Conservation (phyloP, 306 rosid genomes). For the Leucaena leucocephala region DNA sequence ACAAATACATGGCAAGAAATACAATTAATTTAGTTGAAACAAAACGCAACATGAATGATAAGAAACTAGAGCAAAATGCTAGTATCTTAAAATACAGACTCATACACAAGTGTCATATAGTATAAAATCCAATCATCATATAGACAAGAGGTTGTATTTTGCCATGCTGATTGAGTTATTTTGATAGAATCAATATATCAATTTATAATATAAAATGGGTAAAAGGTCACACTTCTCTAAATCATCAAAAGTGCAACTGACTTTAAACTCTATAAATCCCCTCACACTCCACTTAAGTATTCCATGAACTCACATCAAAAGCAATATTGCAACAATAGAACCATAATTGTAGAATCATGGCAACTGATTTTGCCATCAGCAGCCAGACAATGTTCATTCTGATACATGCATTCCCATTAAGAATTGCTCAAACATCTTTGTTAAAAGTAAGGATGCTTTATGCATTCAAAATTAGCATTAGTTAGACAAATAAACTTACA, state of each 20-base stretch:
- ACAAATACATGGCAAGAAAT: constrained; percentile 39
- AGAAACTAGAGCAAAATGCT: constrained; percentile 19
- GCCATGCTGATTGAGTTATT: background rate
- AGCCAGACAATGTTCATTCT: background rate
- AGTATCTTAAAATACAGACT: background rate
- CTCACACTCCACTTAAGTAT: background rate
- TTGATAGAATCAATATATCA: background rate
- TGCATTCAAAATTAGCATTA: background rate
- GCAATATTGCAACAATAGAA: background rate
- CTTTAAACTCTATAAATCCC: background rate
- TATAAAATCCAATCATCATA: background rate
- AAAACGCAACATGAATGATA: constrained; percentile 29
- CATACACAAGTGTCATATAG: background rate
- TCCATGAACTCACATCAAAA: background rate
- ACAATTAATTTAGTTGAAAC: constrained; percentile 35
- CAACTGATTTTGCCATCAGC: background rate
- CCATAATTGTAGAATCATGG: background rate
- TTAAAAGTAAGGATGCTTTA: background rate
- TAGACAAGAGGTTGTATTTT: background rate
- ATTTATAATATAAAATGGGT: background rate
- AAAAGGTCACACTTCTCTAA: background rate
- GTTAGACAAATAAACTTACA: background rate
- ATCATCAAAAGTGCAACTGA: background rate
- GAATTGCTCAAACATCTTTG: background rate
- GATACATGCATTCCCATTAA: background rate